Percentiles rank a stretch among this genome's conserved stretches.
phyloP scores from a whole-genome alignment of 306 rosid genomes.

The Pterocarpus macrocarpus region DNA sequence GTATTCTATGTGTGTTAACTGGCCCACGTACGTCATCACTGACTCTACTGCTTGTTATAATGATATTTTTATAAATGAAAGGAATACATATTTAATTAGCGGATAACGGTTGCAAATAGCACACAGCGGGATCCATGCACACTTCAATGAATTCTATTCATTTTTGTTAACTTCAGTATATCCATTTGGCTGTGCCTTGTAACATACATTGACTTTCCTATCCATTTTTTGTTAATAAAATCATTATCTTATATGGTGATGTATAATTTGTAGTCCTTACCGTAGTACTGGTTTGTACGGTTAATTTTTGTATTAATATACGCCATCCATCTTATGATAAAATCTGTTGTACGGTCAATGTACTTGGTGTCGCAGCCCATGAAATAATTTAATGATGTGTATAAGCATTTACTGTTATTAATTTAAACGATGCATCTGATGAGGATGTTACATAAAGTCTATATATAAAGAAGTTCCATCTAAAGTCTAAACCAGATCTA shows the following conservation, averaged over 20 bases:
- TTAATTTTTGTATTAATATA: background rate
- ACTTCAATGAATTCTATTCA: background rate
- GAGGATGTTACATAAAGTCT: too few species aligned
- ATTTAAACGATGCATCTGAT: background rate
- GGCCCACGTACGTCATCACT: background rate
- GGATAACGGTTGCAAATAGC: background rate
- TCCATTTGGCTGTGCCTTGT: background rate
- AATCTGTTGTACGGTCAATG: background rate
- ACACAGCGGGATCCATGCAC: background rate
- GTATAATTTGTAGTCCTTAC: background rate
- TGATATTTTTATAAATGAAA: background rate
- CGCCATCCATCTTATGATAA: background rate
- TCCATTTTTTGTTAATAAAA: background rate
- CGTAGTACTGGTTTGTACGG: conserved; percentile 32
- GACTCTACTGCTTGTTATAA: background rate
- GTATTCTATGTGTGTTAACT: background rate
- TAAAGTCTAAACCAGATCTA: background rate
- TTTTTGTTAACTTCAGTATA: too few species aligned
- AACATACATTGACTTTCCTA: background rate
- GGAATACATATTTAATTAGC: background rate
- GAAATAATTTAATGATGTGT: background rate
- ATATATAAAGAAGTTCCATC: conserved; percentile 27
- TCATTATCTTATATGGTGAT: background rate
- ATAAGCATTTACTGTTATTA: too few species aligned
- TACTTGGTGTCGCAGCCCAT: background rate